Evolutionary conservation across 805 yeast species (phyloP), one percentile per base, ranked within the genome.

Genomic region (Nakazawaea wyomingensis): DNA sequence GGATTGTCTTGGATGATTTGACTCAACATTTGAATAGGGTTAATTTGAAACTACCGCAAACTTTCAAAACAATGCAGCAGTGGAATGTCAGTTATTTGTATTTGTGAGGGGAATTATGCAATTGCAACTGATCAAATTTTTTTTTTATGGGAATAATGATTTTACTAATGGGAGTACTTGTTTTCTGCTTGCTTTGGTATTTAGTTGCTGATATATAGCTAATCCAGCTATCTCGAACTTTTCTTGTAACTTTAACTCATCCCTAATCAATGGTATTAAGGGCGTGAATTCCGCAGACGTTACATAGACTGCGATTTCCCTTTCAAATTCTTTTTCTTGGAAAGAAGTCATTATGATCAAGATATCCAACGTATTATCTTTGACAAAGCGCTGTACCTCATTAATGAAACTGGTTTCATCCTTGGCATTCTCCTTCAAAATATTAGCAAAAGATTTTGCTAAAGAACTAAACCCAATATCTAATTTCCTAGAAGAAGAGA

Each of bases 391-490:
- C 28, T 36, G 19, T 49, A 53, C 14, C 48, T 56, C 29, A 14
- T 14, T 8, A 11, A n/a, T 10, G 20, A 43, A 37, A 10, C 7
- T 26, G 4, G 55, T 48, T n/a, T 50, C 45, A n/a, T 61, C 41
- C 1, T 37, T 37, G 2, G 47, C 40, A 44, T 55, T 59, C 13
- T 57, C 50, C 4, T 50, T 41, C 10, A 52, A 21, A 0, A 85
- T 50, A 79, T 85, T 83, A 5, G 64, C 61, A 22, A 83, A 59
- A 0, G 87, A 69, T 56, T 76, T 81, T 2, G 83, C 85, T 8
- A 82, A 63, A 0, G 96, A 83, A 37, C 90, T 76, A 53, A 91
- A 82, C 0, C 98, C 98, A 10, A 88, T 68, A 4, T 49, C 60
- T 3, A 60, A 56, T 56, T 53, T 60, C 8, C 61, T 67, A 20